Conservation (phyloP, 805 yeast species). For the Zygoascus ofunaensis region DNA sequence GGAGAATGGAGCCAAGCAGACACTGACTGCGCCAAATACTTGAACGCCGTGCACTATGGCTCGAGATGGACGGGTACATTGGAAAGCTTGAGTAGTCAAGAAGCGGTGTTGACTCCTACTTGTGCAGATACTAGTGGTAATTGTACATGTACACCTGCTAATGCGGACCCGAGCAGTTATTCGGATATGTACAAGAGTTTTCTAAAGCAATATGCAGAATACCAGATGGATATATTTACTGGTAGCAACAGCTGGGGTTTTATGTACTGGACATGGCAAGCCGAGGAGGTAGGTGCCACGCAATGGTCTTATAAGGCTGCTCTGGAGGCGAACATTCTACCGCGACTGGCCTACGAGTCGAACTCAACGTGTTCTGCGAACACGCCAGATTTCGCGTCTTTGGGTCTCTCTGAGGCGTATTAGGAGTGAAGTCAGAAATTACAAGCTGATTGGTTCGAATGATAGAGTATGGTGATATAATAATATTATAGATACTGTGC, state of each 20-base stretch:
- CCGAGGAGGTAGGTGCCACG: constrained; percentile 38
- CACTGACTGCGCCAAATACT: constrained; percentile 77
- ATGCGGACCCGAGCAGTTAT: constrained; percentile 42
- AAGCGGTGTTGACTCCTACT: constrained; percentile 13
- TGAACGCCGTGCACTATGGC: constrained; percentile 73
- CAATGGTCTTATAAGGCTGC: constrained; percentile 30
- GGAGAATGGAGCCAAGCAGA: constrained; percentile 86
- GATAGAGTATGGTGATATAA: no score
- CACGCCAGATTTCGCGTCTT: constrained; percentile 20
- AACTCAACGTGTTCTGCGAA: constrained; percentile 19
- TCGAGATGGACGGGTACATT: constrained; percentile 63
- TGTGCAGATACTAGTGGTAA: constrained; percentile 23
- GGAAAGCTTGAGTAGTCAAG: constrained; percentile 17
- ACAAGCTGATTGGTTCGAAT: no score
- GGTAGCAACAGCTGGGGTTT: constrained; percentile 60
- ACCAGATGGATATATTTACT: constrained; percentile 72
- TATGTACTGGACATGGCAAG: constrained; percentile 83
- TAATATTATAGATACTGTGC: no score
- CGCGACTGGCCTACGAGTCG: constrained; percentile 23
- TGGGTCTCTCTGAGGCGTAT: constrained; percentile 24
- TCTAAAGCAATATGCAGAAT: constrained; percentile 62
- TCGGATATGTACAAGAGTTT: constrained; percentile 42
- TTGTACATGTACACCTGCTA: constrained; percentile 39
- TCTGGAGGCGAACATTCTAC: constrained; percentile 23
- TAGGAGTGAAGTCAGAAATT: constrained; percentile 4